Base-by-base conservation (phyloP, 371 early-diverging fungal genomes). In the Apophysomyces trapeziformis region DNA sequence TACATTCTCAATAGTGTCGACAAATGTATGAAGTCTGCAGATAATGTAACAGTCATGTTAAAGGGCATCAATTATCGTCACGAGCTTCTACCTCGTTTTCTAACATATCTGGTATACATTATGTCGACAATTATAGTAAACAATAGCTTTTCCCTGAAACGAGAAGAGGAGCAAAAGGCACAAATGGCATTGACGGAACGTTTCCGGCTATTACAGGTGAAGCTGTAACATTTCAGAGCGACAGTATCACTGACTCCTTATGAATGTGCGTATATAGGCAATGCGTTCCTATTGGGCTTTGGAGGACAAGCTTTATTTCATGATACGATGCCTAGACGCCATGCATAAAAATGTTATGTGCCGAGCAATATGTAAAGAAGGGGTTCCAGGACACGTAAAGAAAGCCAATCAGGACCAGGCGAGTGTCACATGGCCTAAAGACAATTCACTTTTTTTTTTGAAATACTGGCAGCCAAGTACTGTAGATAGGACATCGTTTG, bases 241-340 rank as follows among this genome's bases (percentile, higher is more conserved):
- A 26, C 26, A 26, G 26, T 1, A n/a, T 6, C 43, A 8, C 16
- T 45, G 16, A 16, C 0, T 45, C 7, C 14, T 50, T 32, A 14
- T 50, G 14, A 1, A 50, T n/a, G n/a, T n/a, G n/a, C 50, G 21
- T 18, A 5, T 41, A 12, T 65, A 65, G 59, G 58, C 39, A 14
- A 44, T 58, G 44, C 58, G 65, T 26, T 39, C 26, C 11, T 38
- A 58, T 16, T 65, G 65, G 65, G 65, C 65, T 13, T 58, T 58
- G 58, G 59, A 58, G 18, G 45, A 65, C 13, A 65, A 65, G 26
- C 36, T 65, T 4, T 65, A 65, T 46, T 58, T 59, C 9, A 65
- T 65, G 58, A 65, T 65, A 37, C 58, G 58, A 35, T 59, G 58
- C 37, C 35, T 65, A 14, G 58, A 65, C 46, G 44, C 65, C n/a